phyloP scores from a whole-genome alignment of 176 grass and related monocot genomes.

The Eleusine indica region DNA sequence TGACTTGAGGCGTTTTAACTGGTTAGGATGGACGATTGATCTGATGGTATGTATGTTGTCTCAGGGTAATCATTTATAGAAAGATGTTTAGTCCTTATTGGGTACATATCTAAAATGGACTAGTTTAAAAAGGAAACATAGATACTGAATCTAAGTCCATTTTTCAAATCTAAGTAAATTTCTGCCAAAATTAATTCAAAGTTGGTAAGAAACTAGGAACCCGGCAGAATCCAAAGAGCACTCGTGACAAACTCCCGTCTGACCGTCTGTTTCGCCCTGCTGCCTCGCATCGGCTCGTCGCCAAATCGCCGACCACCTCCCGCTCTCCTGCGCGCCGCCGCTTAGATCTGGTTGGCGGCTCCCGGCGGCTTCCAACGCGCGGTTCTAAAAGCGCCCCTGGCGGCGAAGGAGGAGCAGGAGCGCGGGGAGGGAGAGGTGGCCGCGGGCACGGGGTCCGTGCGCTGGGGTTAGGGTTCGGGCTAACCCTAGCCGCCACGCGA shows the following conservation, averaged over 20 bases:
- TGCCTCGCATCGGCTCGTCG: not conserved
- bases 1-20: too few relatives aligned
- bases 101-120: too few relatives aligned
- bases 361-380: not conserved
- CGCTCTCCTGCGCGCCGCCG: slow-evolving; percentile 31
- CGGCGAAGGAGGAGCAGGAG: slow-evolving; percentile 17
- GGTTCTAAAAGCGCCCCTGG: slow-evolving; percentile 27
- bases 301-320: slow-evolving; percentile 20
- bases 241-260: slow-evolving; percentile 16
- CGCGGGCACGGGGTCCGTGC: not conserved
- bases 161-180: slow-evolving; percentile 10
- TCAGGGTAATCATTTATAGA: too few relatives aligned
- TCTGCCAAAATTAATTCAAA: not conserved
- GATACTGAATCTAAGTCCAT: not conserved
- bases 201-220: not conserved
- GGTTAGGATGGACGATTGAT: too few relatives aligned
- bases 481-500: slow-evolving; percentile 50
- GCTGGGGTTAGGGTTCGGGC: slow-evolving; percentile 42
- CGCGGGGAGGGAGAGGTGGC: slow-evolving; percentile 13
- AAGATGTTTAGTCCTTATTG: too few relatives aligned
- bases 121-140: too few relatives aligned
- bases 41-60: too few relatives aligned
- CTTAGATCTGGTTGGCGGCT: slow-evolving; percentile 46
- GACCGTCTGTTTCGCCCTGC: too few relatives aligned
- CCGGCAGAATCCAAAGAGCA: not conserved